Evolutionary conservation across 2,329 filamentous ascomycete species (phyloP).

Genomic region (Teratosphaeria nubilosa): DNA sequence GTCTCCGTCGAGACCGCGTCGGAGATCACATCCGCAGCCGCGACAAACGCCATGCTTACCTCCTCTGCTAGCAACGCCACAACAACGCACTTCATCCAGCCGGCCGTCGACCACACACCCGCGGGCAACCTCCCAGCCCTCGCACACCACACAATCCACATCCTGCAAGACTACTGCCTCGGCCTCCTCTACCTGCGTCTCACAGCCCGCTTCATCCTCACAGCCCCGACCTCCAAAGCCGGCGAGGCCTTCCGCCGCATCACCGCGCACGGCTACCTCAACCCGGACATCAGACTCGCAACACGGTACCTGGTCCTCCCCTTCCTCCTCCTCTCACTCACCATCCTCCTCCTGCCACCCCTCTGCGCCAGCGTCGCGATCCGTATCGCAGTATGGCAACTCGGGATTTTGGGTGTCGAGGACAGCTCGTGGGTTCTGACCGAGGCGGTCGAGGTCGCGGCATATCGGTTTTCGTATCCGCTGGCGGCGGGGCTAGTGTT

Average conservation of each 20-base stretch:
- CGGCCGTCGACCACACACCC: not conserved
- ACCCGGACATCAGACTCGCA: slow-evolving; percentile 67
- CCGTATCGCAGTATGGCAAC: not conserved
- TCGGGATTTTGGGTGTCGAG: not conserved
- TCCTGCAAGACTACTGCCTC: slow-evolving; percentile 90
- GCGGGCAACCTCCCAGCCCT: slow-evolving; percentile 5
- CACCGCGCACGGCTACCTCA: slow-evolving; percentile 58
- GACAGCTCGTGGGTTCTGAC: not conserved
- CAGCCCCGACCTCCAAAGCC: slow-evolving; percentile 59
- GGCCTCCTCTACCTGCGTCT: slow-evolving; percentile 86
- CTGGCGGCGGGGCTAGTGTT: slow-evolving; percentile 19
- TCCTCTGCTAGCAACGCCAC: slow-evolving; percentile 11
- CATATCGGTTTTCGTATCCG: slow-evolving; percentile 68
- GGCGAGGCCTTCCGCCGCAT: slow-evolving; percentile 65
- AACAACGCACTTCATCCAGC: not conserved
- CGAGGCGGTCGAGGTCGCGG: slow-evolving; percentile 12
- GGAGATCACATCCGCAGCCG: not conserved
- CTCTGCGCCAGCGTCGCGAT: slow-evolving; percentile 37
- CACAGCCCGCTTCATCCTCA: slow-evolving; percentile 56
- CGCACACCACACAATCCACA: slow-evolving; percentile 61
- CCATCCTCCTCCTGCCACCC: slow-evolving; percentile 57
- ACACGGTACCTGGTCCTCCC: slow-evolving; percentile 84
- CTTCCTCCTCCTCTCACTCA: slow-evolving; percentile 48
- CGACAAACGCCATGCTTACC: not conserved
- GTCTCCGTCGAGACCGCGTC: slow-evolving; percentile 6